Conservation (phyloP, 2,329 filamentous ascomycete species). For the Knufia petricola region DNA sequence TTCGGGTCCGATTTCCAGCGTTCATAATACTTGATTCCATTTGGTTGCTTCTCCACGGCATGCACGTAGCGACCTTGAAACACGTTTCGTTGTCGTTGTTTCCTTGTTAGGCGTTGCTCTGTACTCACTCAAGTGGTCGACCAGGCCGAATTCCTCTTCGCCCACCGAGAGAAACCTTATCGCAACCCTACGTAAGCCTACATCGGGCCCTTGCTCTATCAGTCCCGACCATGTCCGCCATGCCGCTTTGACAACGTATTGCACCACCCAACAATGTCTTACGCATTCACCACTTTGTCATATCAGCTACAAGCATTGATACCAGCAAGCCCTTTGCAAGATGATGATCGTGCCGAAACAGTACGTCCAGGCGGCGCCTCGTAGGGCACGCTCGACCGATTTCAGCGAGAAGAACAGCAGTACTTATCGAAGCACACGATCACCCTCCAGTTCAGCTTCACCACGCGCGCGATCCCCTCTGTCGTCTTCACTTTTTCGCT, state of each 20-base stretch:
- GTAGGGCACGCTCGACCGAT: not conserved
- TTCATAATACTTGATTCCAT: no score
- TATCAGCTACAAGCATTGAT: not conserved
- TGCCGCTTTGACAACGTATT: not conserved
- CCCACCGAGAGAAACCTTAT: not conserved
- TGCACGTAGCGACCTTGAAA: no score
- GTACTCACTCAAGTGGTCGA: not conserved
- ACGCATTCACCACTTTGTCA: not conserved
- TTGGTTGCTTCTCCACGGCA: no score
- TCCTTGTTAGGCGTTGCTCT: not conserved
- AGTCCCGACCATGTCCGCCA: not conserved
- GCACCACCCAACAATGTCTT: not conserved
- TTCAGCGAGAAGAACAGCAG: constrained; percentile 7
- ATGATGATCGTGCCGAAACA: constrained; percentile 7
- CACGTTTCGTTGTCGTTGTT: no score
- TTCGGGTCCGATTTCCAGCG: no score
- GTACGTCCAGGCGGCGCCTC: not conserved
- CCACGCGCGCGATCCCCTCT: not conserved
- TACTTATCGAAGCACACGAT: constrained; percentile 2
- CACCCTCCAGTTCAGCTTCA: constrained; percentile 6
- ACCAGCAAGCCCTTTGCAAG: not conserved
- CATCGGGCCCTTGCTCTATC: not conserved
- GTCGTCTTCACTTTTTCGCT: not conserved
- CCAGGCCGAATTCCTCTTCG: no score
- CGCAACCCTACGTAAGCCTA: not conserved